Conservation (phyloP, 2,329 filamentous ascomycete genomes). For the Hymenoscyphus fructigenus region DNA sequence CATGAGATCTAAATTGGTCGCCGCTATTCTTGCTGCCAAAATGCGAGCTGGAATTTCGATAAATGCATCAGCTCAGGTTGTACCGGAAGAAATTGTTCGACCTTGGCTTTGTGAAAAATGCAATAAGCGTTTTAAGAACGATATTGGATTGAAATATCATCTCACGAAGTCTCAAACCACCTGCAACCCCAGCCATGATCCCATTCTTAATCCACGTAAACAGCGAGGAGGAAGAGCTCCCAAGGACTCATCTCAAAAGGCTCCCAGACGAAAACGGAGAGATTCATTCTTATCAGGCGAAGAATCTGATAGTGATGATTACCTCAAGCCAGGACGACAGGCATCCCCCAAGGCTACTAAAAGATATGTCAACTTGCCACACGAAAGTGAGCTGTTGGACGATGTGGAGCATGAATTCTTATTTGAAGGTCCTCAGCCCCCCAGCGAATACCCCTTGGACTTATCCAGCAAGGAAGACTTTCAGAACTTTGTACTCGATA, state of each 20-base stretch:
- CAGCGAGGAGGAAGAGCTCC: conserved; percentile 1
- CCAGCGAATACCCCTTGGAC: neutral
- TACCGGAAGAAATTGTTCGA: conserved; percentile 24
- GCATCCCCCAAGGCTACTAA: neutral
- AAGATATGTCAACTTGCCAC: conserved; percentile 5
- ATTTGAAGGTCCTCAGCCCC: neutral
- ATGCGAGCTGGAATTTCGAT: conserved; percentile 14
- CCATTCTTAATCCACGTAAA: conserved; percentile 2
- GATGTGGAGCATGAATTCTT: neutral
- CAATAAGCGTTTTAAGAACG: conserved; percentile 33
- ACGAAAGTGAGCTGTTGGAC: conserved; percentile 4
- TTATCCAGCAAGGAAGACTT: conserved; percentile 13
- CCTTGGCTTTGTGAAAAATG: conserved; percentile 35
- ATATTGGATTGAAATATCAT: conserved; percentile 38
- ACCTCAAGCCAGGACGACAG: neutral
- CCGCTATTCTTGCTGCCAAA: conserved; percentile 21
- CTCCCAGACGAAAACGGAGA: neutral
- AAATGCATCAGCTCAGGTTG: conserved; percentile 13
- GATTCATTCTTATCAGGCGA: conserved; percentile 1
- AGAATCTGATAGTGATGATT: conserved; percentile 4
- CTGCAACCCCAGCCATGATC: conserved; percentile 36
- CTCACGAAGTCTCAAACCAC: conserved; percentile 31
- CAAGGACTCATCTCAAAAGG: neutral
- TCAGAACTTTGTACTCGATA: conserved; percentile 22
- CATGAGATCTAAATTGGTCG: conserved; percentile 33